phyloP scores from a whole-genome alignment of 1,139 yeast genomes.

The Debaryomyces psychrophilus region DNA sequence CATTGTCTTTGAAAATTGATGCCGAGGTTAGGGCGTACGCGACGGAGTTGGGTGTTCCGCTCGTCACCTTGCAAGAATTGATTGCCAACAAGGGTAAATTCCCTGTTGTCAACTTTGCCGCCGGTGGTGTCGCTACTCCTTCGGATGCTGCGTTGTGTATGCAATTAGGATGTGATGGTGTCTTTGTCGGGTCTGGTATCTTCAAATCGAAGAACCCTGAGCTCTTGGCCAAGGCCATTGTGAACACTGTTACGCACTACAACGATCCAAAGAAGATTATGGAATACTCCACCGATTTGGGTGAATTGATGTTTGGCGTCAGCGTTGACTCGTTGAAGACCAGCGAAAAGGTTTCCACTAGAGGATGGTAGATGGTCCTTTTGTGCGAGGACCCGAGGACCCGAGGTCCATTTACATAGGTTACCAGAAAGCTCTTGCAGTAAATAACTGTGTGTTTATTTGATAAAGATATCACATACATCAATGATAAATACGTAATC shows the following conservation, averaged over 20 bases:
- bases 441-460: neutral
- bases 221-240: slow-evolving; percentile 77
- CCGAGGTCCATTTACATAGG: no score
- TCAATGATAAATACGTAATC: neutral
- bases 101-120: slow-evolving; percentile 88
- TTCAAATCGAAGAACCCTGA: slow-evolving; percentile 78
- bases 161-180: slow-evolving; percentile 93
- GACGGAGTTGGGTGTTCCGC: slow-evolving; percentile 62
- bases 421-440: neutral
- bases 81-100: slow-evolving; percentile 61
- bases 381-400: neutral
- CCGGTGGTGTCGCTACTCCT: slow-evolving; percentile 91
- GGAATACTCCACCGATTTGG: slow-evolving; percentile 75
- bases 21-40: slow-evolving; percentile 56
- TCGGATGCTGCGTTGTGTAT: slow-evolving; percentile 87
- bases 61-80: slow-evolving; percentile 52
- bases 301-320: slow-evolving; percentile 75
- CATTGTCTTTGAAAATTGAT: slow-evolving; percentile 44
- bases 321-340: slow-evolving; percentile 54
- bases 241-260: slow-evolving; percentile 78
- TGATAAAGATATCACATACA: neutral
- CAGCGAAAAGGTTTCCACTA: slow-evolving; percentile 51
- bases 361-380: slow-evolving; percentile 50
- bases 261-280: slow-evolving; percentile 65
- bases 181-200: slow-evolving; percentile 89